These are phyloP conservation scores for Nannochloropsis salina DNA, from an alignment of 108 stramenopile genomes.

Conservation along the genomic window DNA sequence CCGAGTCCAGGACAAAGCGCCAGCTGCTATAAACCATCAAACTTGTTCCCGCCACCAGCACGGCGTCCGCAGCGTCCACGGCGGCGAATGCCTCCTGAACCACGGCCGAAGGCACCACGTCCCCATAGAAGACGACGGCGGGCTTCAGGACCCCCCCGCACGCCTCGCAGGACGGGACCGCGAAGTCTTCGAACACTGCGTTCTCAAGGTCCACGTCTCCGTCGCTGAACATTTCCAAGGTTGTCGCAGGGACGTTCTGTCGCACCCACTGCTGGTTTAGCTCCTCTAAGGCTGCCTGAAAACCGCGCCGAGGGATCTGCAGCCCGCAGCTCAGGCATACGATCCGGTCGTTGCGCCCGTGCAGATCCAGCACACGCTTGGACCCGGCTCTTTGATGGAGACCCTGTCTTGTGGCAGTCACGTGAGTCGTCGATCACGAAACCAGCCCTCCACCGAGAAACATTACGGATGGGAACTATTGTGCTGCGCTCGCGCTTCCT, in stretches of 20 bases:
- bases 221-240: conserved; percentile 52
- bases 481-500: too few species aligned
- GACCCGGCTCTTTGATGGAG: conserved; percentile 79
- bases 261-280: conserved; percentile 57
- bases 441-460: too few species aligned
- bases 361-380: conserved; percentile 73
- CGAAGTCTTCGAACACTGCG: conserved; percentile 58
- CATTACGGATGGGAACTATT: too few species aligned
- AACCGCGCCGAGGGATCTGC: conserved; percentile 60
- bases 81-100: conserved; percentile 24
- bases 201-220: conserved; percentile 74
- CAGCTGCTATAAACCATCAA: conserved; percentile 21
- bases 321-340: conserved; percentile 79
- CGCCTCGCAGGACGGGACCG: conserved; percentile 63
- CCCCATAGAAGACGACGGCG: conserved; percentile 89
- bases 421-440: too few species aligned
- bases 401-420: conserved; percentile 16
- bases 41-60: conserved; percentile 24
- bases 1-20: conserved; percentile 19
- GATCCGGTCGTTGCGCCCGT: conserved; percentile 72
- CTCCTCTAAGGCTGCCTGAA: conserved; percentile 63
- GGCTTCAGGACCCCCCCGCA: conserved; percentile 81
- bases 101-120: conserved; percentile 67
- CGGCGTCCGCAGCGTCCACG: neutral
- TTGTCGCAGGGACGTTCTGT: conserved; percentile 22